Evolutionary conservation across 495 filamentous ascomycete species (phyloP), one percentile per base, ranked within the genome.

Genomic region (Penicillium roqueforti): DNA sequence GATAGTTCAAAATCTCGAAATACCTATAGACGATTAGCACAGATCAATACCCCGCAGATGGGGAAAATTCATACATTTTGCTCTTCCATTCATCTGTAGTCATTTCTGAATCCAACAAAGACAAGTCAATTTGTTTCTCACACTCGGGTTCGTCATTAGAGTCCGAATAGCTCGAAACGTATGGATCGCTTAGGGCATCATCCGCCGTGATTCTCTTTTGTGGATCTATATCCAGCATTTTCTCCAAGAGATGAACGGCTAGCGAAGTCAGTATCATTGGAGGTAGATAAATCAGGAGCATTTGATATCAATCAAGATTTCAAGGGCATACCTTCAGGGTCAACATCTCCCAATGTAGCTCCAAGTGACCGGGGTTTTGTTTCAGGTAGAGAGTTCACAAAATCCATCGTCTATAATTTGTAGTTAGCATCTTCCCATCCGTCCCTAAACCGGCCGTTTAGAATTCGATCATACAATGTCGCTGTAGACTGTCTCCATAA

Each of bases 181-280:
- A 96, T 51, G 87, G 85, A 66, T 96, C 88, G 26, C 83, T 82
- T 11, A 96, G 80, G 20, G 84, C 91, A 44, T 88, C 81, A 53
- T 80, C 78, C 3, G 91, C 89, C 38, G 83, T 85, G 63, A 95
- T 81, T 64, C 91, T 81, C 73, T 89, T 88, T 75, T 83, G 83
- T 3, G 91, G 91, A 65, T 95, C 90, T 62, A 95, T 93, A 20
- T 93, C 87, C 10, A 96, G 85, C 91, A 96, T 96, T 43, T 83
- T 82, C 72, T 95, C 90, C 23, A 95, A 77, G 8, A 96, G 80
- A 62, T 95, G 89, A 60, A 95, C 83, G 18, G 91, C 91, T 92
- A 59, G 9, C 8, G 25, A 20, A 6, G 26, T 54, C 20, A 37
- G 14, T 46, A 57, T 45, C 25, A 29, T 9, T 4, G 3, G 9